Evolutionary conservation across 768 basidiomycete genomes (phyloP), one percentile per base, ranked within the genome.

Genomic region (Naganishia friedmannii): DNA sequence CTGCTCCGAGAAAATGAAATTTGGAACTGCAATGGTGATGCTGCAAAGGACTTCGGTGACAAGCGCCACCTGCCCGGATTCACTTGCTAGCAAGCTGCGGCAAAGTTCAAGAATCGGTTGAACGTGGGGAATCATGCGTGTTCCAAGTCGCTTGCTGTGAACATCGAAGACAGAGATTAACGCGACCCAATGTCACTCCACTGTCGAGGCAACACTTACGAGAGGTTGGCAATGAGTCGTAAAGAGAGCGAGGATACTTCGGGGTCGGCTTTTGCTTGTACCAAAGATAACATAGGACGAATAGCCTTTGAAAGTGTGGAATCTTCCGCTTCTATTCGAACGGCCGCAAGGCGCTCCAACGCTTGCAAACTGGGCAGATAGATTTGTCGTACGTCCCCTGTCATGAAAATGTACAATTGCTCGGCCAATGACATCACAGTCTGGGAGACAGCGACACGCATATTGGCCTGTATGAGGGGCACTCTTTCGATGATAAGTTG

Each of bases 81-180:
- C 45, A 12, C 66, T 63, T 6, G 60, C 53, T 29, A 72, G 53
- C 34, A 65, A 45, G 28, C 45, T 48, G 39, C 46, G 46, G 48
- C 67, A 68, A 5, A 72, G 84, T 5, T 86, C 80, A 19, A 90
- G 85, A 55, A 94, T 86, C 17, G 87, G 85, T 65, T 87, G 87
- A 82, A 96, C 89, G 80, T 87, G 85, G 5, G 95, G 92, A 60
- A 99, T 92, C 60, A 93, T 84, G 0, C 95, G 88, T 13, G 94
- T 92, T 0, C 91, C 92, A 26, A 97, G 85, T 55, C 88, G 87
- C 23, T 84, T 78, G 23, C 92, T 95, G 75, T 19, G 54, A 42
- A 54, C 23, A 53, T 71, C 2, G 26, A 48, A 9, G 2, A 48
- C 23, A 31, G 8, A 54, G 17, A 31, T 28, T 23, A 42, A 7